These are phyloP conservation scores for Nyctanthes arbortristis DNA, from an alignment of 257 asterid species.

Conservation along the genomic window DNA sequence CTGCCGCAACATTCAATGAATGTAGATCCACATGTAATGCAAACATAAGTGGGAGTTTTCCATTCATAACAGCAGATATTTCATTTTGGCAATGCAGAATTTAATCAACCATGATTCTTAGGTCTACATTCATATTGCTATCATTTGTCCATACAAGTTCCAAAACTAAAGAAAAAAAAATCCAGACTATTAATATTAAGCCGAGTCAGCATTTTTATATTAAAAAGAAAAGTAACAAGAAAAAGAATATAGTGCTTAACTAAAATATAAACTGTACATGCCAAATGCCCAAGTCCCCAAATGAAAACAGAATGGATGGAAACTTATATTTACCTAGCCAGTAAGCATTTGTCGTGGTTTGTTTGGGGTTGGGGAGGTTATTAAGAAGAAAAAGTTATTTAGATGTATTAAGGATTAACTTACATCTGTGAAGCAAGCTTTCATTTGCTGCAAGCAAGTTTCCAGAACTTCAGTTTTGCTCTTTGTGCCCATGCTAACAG, in stretches of 20 bases:
- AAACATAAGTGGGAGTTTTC: conserved; percentile 12
- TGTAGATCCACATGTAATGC: conserved; percentile 13
- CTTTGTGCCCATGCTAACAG: conserved; percentile 81
- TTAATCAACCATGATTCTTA: conserved; percentile 12
- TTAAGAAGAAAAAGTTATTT: conserved; percentile 10
- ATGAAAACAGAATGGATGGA: conserved; percentile 14
- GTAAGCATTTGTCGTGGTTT: conserved; percentile 14
- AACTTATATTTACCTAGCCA: conserved; percentile 10
- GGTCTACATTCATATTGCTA: conserved; percentile 11
- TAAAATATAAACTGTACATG: conserved; percentile 11
- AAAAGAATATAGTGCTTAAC: conserved; percentile 18
- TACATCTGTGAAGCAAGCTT: conserved; percentile 88
- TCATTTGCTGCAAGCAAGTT: conserved; percentile 87
- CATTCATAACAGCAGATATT: conserved; percentile 14
- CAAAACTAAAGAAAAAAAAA: conserved; percentile 2
- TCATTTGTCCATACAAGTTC: conserved; percentile 22
- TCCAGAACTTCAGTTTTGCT: conserved; percentile 82
- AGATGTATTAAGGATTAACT: conserved; percentile 34
- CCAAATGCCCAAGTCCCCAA: conserved; percentile 18
- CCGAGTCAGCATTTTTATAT: neutral
- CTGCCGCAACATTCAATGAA: conserved; percentile 5
- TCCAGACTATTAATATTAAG: conserved; percentile 7
- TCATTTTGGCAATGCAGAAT: conserved; percentile 16
- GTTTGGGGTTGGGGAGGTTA: no score
- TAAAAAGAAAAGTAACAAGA: neutral